A percentile compares a stretch with the other conserved stretches of the same genome.
Evolutionary conservation across 768 basidiomycete species (phyloP).

Genomic region (Mycena metata): DNA sequence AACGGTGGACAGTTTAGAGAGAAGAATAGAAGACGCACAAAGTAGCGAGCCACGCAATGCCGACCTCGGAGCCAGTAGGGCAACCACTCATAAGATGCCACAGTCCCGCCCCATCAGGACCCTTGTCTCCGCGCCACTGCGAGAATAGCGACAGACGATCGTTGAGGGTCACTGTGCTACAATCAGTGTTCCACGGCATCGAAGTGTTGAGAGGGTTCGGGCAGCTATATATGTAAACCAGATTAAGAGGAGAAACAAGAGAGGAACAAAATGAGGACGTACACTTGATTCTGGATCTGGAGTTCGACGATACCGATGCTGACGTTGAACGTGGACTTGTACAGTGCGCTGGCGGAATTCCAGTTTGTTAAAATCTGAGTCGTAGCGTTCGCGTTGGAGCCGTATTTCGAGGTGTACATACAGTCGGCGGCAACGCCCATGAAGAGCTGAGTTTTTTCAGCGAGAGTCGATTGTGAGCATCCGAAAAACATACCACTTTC

Average conservation of each 20-base stretch:
- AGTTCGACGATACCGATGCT: conserved; percentile 87
- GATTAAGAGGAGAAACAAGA: background rate
- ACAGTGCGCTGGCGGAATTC: conserved; percentile 83
- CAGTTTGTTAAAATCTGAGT: conserved; percentile 81
- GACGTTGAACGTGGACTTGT: conserved; percentile 87
- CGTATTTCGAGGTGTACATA: conserved; percentile 77
- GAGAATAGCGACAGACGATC: conserved; percentile 83
- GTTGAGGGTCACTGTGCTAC: conserved; percentile 71
- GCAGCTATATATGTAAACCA: conserved; percentile 59
- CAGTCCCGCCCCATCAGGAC: conserved; percentile 81
- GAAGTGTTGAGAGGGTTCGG: conserved; percentile 65
- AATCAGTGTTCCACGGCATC: conserved; percentile 83
- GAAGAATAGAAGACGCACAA: conserved; percentile 57
- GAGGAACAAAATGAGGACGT: conserved; percentile 35
- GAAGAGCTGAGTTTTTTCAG: conserved; percentile 60
- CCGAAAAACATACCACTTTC: conserved; percentile 66
- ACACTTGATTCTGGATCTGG: conserved; percentile 74
- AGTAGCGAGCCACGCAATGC: conserved; percentile 91
- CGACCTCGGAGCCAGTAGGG: conserved; percentile 84
- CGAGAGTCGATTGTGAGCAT: background rate
- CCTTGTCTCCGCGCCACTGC: conserved; percentile 82
- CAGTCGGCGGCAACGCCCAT: conserved; percentile 94
- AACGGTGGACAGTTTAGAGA: too few relatives aligned
- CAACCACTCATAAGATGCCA: conserved; percentile 94
- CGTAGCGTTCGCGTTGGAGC: conserved; percentile 74